phyloP scores from a whole-genome alignment of 208 protist genomes.

The Leishmania tarentolae region DNA sequence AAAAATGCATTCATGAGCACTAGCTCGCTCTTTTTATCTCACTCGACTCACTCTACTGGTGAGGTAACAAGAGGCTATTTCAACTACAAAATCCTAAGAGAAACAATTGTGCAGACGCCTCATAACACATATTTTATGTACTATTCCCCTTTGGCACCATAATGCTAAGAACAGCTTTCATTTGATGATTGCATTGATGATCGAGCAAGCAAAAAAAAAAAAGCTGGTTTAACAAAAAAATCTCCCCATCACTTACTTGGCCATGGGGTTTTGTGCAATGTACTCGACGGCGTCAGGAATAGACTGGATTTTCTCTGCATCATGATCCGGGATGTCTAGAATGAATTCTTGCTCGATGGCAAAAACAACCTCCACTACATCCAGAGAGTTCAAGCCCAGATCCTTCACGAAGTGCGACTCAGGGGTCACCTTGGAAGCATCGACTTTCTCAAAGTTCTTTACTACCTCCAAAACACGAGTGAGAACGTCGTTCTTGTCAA shows the following conservation, averaged over 20 bases:
- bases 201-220: neutral
- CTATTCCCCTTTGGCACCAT: conserved; percentile 1
- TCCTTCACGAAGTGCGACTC: conserved; percentile 96
- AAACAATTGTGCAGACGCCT: conserved; percentile 1
- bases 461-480: conserved; percentile 95
- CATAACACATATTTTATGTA: conserved; percentile 4
- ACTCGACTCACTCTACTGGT: neutral
- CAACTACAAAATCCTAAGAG: conserved; percentile 26
- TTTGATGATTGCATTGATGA: neutral
- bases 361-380: conserved; percentile 96
- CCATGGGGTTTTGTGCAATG: conserved; percentile 94
- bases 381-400: conserved; percentile 95
- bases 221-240: neutral
- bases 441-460: conserved; percentile 97
- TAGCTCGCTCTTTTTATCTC: neutral
- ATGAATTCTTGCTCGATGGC: conserved; percentile 96
- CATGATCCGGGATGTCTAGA: conserved; percentile 96
- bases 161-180: neutral
- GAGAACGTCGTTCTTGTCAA: conserved; percentile 94
- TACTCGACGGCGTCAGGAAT: conserved; percentile 94
- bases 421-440: conserved; percentile 90
- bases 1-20: neutral
- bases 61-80: neutral
- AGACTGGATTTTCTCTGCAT: conserved; percentile 95
- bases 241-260: conserved; percentile 78